phyloP scores from a whole-genome alignment of 1,284 basidiomycete genomes.

The Melampsora medusae region DNA sequence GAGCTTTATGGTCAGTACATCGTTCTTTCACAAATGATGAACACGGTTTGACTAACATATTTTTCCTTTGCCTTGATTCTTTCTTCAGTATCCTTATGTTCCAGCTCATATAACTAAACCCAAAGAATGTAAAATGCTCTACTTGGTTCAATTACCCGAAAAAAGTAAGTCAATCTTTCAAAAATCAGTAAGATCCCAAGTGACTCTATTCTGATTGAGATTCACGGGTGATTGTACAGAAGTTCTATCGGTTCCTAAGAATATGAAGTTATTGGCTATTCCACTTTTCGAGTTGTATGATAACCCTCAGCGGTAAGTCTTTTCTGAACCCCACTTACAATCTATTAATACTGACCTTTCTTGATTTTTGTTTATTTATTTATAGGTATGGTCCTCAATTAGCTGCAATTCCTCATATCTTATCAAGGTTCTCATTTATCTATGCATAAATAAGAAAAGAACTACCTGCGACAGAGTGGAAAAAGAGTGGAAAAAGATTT shows the following conservation, averaged over 20 bases:
- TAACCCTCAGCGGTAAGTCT: slow-evolving; percentile 67
- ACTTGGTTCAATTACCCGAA: slow-evolving; percentile 90
- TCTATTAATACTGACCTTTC: neutral
- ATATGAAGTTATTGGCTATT: slow-evolving; percentile 90
- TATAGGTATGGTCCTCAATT: slow-evolving; percentile 80
- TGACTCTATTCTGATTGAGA: neutral
- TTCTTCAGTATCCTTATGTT: slow-evolving; percentile 83
- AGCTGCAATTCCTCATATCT: slow-evolving; percentile 85
- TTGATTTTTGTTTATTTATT: slow-evolving; percentile 38
- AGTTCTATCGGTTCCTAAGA: slow-evolving; percentile 90
- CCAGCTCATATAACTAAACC: slow-evolving; percentile 95
- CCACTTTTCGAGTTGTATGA: slow-evolving; percentile 96
- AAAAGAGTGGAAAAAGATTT: neutral
- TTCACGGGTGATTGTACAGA: slow-evolving; percentile 61
- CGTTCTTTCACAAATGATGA: slow-evolving; percentile 4
- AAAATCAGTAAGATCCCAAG: neutral
- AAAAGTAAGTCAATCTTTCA: slow-evolving; percentile 65
- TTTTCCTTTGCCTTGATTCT: slow-evolving; percentile 3
- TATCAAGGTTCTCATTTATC: slow-evolving; percentile 69
- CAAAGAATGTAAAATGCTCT: slow-evolving; percentile 96
- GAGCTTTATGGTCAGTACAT: slow-evolving; percentile 46
- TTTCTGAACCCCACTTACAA: neutral
- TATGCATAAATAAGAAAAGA: slow-evolving; percentile 47
- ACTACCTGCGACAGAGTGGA: neutral
- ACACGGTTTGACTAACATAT: slow-evolving; percentile 5